phyloP scores from a whole-genome alignment of 345 rosid genomes.

The Rhizophora mangle region DNA sequence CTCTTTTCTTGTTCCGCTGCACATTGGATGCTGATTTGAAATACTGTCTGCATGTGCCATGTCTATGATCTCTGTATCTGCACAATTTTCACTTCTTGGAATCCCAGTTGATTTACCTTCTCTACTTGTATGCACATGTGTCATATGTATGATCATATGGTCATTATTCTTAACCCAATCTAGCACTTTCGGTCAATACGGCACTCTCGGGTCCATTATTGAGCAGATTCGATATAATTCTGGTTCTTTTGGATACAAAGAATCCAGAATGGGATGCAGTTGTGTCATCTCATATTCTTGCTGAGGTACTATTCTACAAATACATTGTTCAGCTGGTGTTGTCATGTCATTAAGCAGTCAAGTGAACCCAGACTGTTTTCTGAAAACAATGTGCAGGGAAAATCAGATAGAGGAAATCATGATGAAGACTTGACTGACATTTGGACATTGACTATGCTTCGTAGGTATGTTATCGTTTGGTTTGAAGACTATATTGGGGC shows the following conservation, averaged over 20 bases:
- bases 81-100: neutral
- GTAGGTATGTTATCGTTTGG: slow-evolving; percentile 45
- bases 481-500: neutral
- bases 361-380: slow-evolving; percentile 7
- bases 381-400: slow-evolving; percentile 44
- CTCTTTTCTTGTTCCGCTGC: neutral
- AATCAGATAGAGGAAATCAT: slow-evolving; percentile 28
- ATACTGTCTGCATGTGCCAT: neutral
- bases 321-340: slow-evolving; percentile 3
- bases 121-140: neutral
- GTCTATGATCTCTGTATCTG: neutral
- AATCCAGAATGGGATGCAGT: slow-evolving; percentile 98
- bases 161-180: slow-evolving; percentile 44
- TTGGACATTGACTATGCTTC: slow-evolving; percentile 79
- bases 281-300: slow-evolving; percentile 96
- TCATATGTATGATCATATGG: neutral
- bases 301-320: slow-evolving; percentile 47
- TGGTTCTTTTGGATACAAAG: slow-evolving; percentile 89
- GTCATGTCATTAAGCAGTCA: slow-evolving; percentile 3
- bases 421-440: slow-evolving; percentile 51
- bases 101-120: neutral
- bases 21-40: slow-evolving; percentile 4
- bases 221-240: slow-evolving; percentile 93
- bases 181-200: slow-evolving; percentile 93
- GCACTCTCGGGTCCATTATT: slow-evolving; percentile 91